phyloP scores from a whole-genome alignment of 192 early-diverging fungal genomes.

The Podila epicladia region DNA sequence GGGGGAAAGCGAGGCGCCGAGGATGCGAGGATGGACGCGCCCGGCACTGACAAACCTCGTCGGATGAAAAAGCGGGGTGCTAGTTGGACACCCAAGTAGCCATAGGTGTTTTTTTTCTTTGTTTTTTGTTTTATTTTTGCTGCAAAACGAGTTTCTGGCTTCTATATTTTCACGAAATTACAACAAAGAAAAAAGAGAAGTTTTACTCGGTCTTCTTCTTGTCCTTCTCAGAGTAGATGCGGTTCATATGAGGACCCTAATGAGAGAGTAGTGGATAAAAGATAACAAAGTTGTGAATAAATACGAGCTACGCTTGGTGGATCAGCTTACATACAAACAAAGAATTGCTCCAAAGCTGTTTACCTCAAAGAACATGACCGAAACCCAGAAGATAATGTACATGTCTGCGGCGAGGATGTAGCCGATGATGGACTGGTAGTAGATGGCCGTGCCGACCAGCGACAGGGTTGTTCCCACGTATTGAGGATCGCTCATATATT shows the following conservation, averaged over 20 bases:
- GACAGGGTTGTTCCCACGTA: slow-evolving; percentile 65
- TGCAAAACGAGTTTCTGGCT: no score
- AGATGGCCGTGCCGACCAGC: slow-evolving; percentile 61
- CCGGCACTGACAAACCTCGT: no score
- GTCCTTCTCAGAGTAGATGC: slow-evolving; percentile 41
- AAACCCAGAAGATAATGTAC: slow-evolving; percentile 61
- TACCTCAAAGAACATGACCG: slow-evolving; percentile 64
- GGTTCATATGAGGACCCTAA: slow-evolving; percentile 48
- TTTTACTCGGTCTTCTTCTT: slow-evolving; percentile 41
- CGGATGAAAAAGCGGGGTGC: no score
- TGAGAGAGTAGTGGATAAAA: background rate
- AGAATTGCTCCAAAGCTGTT: background rate
- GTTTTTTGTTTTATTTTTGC: no score
- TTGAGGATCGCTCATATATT: slow-evolving; percentile 63
- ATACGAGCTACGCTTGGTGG: background rate
- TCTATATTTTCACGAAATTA: no score
- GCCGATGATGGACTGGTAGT: slow-evolving; percentile 59
- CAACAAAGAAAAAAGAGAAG: background rate
- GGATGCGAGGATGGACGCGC: no score
- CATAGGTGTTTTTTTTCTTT: no score
- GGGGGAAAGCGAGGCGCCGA: no score
- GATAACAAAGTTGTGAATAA: background rate
- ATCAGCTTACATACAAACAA: no score
- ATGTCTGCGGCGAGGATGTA: slow-evolving; percentile 58
- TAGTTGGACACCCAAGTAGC: no score